Evolutionary conservation across 768 basidiomycete species (phyloP).

Genomic region (Tephrocybe sp.): DNA sequence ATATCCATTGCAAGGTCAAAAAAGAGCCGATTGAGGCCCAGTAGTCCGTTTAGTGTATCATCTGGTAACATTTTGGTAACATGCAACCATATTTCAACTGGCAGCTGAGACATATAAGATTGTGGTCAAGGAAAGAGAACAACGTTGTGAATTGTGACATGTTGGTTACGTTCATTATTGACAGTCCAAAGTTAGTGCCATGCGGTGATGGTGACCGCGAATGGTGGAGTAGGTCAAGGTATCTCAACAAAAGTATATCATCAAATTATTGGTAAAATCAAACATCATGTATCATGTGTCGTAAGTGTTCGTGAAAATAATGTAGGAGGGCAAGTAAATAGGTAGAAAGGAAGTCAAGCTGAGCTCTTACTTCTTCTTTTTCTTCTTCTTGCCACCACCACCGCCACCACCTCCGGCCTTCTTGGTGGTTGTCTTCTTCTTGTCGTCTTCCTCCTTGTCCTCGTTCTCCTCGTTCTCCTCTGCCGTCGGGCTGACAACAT

Average conservation of each 20-base stretch:
- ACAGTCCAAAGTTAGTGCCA: no score
- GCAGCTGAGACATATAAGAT: constrained; percentile 25
- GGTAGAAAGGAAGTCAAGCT: not conserved
- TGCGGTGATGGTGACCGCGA: no score
- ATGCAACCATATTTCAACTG: constrained; percentile 33
- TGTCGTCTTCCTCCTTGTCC: constrained; percentile 15
- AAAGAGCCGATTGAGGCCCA: constrained; percentile 32
- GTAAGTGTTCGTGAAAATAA: not conserved
- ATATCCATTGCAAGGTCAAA: constrained; percentile 30
- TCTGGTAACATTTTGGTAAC: constrained; percentile 29
- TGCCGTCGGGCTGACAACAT: constrained; percentile 12
- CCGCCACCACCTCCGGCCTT: constrained; percentile 14
- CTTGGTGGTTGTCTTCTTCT: constrained; percentile 10
- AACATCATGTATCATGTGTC: not conserved
- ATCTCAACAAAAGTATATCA: no score
- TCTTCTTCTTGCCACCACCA: constrained; percentile 13
- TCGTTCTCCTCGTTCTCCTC: constrained; percentile 18
- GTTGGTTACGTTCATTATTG: no score
- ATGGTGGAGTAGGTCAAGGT: no score
- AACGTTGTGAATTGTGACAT: no score
- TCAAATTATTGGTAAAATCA: not conserved
- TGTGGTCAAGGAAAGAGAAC: no score
- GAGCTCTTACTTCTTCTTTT: constrained; percentile 22
- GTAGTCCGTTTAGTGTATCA: constrained; percentile 21
- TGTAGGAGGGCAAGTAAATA: not conserved